Conservation (phyloP, 805 yeast genomes). For the Wickerhamomyces tratensis region DNA sequence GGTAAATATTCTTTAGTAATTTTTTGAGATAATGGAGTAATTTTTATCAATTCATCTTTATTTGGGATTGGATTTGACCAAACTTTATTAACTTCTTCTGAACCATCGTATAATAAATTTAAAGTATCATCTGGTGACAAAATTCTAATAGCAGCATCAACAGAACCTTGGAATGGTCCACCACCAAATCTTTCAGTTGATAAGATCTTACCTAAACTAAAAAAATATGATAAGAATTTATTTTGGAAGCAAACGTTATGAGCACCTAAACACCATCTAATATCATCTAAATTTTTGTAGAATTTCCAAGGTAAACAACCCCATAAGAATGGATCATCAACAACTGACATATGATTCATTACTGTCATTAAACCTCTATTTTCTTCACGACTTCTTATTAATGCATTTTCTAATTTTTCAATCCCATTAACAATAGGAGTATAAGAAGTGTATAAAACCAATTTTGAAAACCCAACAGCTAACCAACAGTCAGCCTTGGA, state of each 20-base stretch:
- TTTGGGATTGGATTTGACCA: conserved; percentile 9
- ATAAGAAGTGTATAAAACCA: conserved; percentile 51
- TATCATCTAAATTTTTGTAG: conserved; percentile 49
- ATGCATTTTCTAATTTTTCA: conserved; percentile 55
- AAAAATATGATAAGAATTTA: conserved; percentile 43
- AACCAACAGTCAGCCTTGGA: conserved; percentile 62
- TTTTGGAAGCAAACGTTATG: conserved; percentile 77
- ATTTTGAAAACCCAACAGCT: conserved; percentile 56
- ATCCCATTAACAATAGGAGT: conserved; percentile 52
- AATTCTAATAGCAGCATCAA: conserved; percentile 79
- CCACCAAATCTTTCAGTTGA: conserved; percentile 82
- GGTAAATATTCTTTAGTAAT: conserved; percentile 26
- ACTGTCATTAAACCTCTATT: conserved; percentile 73
- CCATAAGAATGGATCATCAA: conserved; percentile 90
- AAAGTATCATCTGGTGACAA: conserved; percentile 66
- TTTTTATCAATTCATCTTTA: background rate
- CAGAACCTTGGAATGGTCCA: conserved; percentile 86
- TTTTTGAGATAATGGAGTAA: conserved; percentile 4
- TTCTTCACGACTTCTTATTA: conserved; percentile 52
- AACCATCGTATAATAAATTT: conserved; percentile 29
- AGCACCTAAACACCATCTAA: conserved; percentile 95
- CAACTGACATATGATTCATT: conserved; percentile 87
- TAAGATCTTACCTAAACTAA: conserved; percentile 82
- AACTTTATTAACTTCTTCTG: conserved; percentile 4
- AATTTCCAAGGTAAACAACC: conserved; percentile 72